These are phyloP conservation scores for Lomentospora prolificans DNA, from an alignment of 2,329 filamentous ascomycete species.

Conservation along the genomic window DNA sequence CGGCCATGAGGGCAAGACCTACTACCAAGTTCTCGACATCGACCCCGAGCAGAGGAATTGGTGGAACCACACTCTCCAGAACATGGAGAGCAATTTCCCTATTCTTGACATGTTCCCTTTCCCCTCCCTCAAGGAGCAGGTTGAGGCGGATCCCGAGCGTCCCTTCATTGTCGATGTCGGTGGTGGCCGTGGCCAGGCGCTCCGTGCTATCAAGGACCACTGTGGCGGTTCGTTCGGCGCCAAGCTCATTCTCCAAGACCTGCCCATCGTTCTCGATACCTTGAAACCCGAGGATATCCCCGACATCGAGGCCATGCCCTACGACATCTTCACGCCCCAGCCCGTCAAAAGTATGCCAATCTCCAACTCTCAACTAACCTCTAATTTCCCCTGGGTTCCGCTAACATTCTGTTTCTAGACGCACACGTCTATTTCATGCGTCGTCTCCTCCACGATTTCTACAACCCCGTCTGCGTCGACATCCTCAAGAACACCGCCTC, in stretches of 20 bases:
- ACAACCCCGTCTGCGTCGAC: conserved; percentile 19
- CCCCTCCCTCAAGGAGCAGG: conserved; percentile 15
- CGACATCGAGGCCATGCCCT: conserved; percentile 18
- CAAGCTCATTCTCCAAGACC: conserved; percentile 23
- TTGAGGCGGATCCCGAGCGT: conserved; percentile 18
- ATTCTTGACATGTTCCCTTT: conserved; percentile 22
- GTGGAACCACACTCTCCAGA: conserved; percentile 20
- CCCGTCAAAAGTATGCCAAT: conserved; percentile 17
- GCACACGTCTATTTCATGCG: conserved; percentile 24
- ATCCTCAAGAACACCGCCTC: conserved; percentile 20
- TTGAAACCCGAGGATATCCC: conserved; percentile 16
- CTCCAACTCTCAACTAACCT: conserved; percentile 12
- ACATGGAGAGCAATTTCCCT: conserved; percentile 20
- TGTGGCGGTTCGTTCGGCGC: conserved; percentile 16
- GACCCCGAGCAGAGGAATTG: conserved; percentile 16
- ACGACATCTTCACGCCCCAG: conserved; percentile 18
- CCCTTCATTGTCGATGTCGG: conserved; percentile 20
- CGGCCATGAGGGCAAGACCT: conserved; percentile 21
- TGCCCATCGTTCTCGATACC: conserved; percentile 22
- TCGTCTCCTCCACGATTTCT: conserved; percentile 23
- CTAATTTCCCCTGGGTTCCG: conserved; percentile 17
- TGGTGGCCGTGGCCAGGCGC: conserved; percentile 19
- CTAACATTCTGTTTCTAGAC: conserved; percentile 13
- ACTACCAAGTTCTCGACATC: conserved; percentile 20
- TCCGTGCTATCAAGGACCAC: conserved; percentile 16